Percentiles rank a stretch among this genome's conserved stretches.
These are phyloP conservation scores for Termitomyces sp. DNA, from an alignment of 768 basidiomycete species.

Conservation along the genomic window DNA sequence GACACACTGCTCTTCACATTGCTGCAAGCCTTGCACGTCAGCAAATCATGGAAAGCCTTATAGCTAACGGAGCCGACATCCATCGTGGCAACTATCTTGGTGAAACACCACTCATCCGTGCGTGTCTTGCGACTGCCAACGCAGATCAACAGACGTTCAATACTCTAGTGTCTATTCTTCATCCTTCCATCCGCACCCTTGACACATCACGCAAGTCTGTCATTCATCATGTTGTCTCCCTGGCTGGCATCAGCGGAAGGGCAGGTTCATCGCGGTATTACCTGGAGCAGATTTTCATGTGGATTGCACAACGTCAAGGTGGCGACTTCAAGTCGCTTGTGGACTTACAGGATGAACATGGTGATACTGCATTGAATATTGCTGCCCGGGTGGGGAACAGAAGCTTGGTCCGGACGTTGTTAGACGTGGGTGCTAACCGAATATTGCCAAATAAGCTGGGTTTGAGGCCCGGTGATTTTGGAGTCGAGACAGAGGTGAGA, in stretches of 20 bases:
- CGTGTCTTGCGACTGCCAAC: constrained; percentile 84
- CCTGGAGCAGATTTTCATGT: constrained; percentile 82
- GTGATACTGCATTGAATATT: constrained; percentile 94
- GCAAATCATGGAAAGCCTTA: constrained; percentile 61
- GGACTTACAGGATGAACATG: constrained; percentile 91
- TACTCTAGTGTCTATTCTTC: constrained; percentile 55
- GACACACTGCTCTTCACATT: constrained; percentile 91
- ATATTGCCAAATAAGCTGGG: constrained; percentile 89
- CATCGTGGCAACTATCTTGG: constrained; percentile 90
- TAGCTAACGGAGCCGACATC: constrained; percentile 78
- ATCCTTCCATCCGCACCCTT: constrained; percentile 77
- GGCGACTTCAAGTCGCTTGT: constrained; percentile 78
- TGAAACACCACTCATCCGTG: constrained; percentile 91
- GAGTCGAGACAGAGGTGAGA: constrained; percentile 84
- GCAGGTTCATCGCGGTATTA: constrained; percentile 85
- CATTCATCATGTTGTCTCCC: constrained; percentile 85
- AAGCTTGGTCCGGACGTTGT: constrained; percentile 75
- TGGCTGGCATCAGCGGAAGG: constrained; percentile 90
- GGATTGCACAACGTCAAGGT: constrained; percentile 73
- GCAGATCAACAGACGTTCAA: constrained; percentile 76
- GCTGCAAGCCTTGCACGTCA: constrained; percentile 82
- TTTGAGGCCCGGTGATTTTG: constrained; percentile 90
- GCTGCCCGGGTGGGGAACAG: constrained; percentile 92
- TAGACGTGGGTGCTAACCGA: constrained; percentile 93
- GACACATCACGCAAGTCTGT: constrained; percentile 85